phyloP scores from a whole-genome alignment of 2,329 filamentous ascomycete genomes.

The Cercospora sp. region DNA sequence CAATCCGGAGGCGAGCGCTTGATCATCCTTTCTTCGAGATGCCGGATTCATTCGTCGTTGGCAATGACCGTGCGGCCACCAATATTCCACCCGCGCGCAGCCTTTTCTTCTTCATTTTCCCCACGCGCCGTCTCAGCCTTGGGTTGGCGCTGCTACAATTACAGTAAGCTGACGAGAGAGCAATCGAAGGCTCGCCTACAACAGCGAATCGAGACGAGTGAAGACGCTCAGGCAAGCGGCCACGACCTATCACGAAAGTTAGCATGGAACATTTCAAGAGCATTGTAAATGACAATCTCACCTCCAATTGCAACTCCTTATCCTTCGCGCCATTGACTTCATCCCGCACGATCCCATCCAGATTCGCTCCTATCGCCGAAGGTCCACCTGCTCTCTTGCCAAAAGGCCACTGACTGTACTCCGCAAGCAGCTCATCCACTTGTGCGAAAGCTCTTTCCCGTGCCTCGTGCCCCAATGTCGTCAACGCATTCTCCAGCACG shows the following conservation, averaged over 20 bases:
- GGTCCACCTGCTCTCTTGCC: constrained; percentile 73
- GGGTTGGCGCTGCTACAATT: background rate
- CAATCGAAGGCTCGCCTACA: constrained; percentile 54
- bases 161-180: background rate
- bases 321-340: constrained; percentile 86
- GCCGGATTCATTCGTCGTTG: background rate
- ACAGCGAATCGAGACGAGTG: constrained; percentile 90
- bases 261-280: constrained; percentile 24
- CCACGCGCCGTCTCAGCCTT: background rate
- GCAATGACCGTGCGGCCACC: background rate
- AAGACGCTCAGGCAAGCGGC: constrained; percentile 97
- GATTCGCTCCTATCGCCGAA: constrained; percentile 85
- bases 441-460: constrained; percentile 93
- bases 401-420: constrained; percentile 98
- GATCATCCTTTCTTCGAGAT: too few species aligned
- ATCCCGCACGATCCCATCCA: constrained; percentile 83
- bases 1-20: background rate
- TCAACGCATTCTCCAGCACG: constrained; percentile 95
- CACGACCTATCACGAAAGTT: constrained; percentile 60
- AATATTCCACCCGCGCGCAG: too few species aligned
- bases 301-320: constrained; percentile 94
- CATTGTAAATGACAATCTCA: constrained; percentile 46
- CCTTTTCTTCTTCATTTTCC: background rate
- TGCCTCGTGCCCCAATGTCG: constrained; percentile 88
- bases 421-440: constrained; percentile 90